phyloP scores from a whole-genome alignment of 1,284 basidiomycete species.

The Dichomitus squalens region DNA sequence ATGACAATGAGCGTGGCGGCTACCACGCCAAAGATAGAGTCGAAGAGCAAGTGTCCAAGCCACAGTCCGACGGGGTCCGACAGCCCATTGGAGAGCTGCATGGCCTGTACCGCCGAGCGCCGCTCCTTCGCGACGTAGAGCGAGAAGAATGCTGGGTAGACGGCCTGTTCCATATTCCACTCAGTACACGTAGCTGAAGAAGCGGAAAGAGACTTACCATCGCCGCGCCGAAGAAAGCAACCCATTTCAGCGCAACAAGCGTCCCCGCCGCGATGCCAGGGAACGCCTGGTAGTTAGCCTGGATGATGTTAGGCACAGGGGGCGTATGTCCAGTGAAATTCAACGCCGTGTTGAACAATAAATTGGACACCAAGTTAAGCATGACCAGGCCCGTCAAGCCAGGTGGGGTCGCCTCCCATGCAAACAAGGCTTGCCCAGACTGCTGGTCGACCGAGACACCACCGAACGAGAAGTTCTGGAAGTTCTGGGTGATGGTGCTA shows the following conservation, averaged over 20 bases:
- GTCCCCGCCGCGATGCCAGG: constrained; percentile 55
- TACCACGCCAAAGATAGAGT: constrained; percentile 61
- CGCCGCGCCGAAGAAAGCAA: constrained; percentile 66
- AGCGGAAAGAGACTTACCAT: constrained; percentile 50
- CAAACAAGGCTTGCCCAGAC: constrained; percentile 51
- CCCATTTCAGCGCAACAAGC: constrained; percentile 65
- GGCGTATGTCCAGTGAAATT: constrained; percentile 45
- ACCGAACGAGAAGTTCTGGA: constrained; percentile 53
- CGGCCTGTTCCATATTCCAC: constrained; percentile 44
- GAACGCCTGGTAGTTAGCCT: constrained; percentile 55
- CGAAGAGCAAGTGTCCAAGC: constrained; percentile 80
- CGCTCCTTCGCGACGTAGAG: constrained; percentile 75
- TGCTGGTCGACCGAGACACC: constrained; percentile 60
- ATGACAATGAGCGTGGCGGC: constrained; percentile 63
- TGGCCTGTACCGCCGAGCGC: constrained; percentile 71
- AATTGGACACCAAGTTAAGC: constrained; percentile 70
- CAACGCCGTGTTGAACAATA: constrained; percentile 61
- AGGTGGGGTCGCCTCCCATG: constrained; percentile 64
- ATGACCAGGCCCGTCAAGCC: constrained; percentile 57
- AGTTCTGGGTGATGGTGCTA: constrained; percentile 48
- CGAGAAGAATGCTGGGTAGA: constrained; percentile 80
- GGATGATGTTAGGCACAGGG: constrained; percentile 49
- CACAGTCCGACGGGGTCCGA: constrained; percentile 73
- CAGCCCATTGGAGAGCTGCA: constrained; percentile 80
- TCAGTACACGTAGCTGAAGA: neutral